Base-by-base conservation (phyloP, 495 filamentous ascomycete species). In the Recurvomyces mirabilis region DNA sequence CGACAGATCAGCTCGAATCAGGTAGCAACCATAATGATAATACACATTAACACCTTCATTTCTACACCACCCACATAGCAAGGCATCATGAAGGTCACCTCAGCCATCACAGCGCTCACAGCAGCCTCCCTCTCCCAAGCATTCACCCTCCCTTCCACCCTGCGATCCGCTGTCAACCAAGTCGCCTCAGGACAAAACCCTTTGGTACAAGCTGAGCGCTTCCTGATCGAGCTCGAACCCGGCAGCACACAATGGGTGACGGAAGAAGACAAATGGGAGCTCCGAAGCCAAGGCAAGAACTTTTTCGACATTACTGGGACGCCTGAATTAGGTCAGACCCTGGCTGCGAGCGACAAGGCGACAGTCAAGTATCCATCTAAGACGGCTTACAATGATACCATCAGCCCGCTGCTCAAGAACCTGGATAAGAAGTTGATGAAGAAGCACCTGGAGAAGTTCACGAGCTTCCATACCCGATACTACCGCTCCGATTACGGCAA, bases 261-360 rank as follows among this genome's bases (percentile, higher is more conserved):
- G 0, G 89, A 98, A 54, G 86, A 94, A 22, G 78, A 94, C 66
- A 98, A 98, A 65, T 94, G 93, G 83, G 76, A 74, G 51, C 67
- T 96, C 47, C 79, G 83, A 61, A 68, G 87, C 52, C 87, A 94
- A 74, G 43, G 78, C 64, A 19, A 19, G 47, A 32, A 81, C 52
- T 98, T 98, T 68, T 93, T 98, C 71, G 91, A 98, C 63, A 84
- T 98, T 54, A 94, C 91, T 42, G 74, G 84, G 50, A 67, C 74
- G 26, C 62, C 63, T 26, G 68, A 81, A 34, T 70, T 84, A 34
- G 79, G 75, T 28, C 38, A 61, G 5, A 23, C 49, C 59, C 6
- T 15, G 12, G 13, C 54, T 17, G 54, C 46, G 49, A 53, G 58
- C 41, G 38, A 42, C 21, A 66, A 60, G 57, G 65, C 55, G 44